phyloP scores from a whole-genome alignment of 129 eudicot species.

The Saposhnikovia divaricata region DNA sequence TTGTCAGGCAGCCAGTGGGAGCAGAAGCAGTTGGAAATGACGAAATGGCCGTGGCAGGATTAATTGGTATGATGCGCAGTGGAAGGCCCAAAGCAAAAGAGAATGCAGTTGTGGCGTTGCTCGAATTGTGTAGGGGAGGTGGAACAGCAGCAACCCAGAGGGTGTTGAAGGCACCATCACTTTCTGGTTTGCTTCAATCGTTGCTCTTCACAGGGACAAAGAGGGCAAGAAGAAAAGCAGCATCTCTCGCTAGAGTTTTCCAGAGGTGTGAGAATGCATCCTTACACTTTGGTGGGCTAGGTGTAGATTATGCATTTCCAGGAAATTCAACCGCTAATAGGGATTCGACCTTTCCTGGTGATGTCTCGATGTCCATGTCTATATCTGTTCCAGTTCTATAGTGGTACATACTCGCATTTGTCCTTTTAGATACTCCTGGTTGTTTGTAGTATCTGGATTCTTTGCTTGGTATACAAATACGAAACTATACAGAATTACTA shows the following conservation, averaged over 20 bases:
- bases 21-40: constrained; percentile 64
- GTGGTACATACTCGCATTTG: constrained; percentile 20
- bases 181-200: constrained; percentile 58
- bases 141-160: constrained; percentile 50
- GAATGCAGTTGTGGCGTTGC: constrained; percentile 76
- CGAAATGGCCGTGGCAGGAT: constrained; percentile 51
- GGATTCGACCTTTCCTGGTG: constrained; percentile 46
- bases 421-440: background rate
- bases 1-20: constrained; percentile 63
- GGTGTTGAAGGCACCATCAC: constrained; percentile 60
- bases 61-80: constrained; percentile 59
- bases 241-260: constrained; percentile 71
- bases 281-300: constrained; percentile 41
- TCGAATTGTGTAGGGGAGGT: constrained; percentile 69
- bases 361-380: constrained; percentile 45
- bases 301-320: constrained; percentile 45
- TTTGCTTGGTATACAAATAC: background rate
- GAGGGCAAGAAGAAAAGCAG: constrained; percentile 79
- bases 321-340: constrained; percentile 34
- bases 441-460: background rate
- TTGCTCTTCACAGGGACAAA: constrained; percentile 74
- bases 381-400: constrained; percentile 55
- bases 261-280: constrained; percentile 58
- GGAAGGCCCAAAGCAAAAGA: constrained; percentile 77
- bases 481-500: background rate